These are phyloP conservation scores for Canna indica DNA, from an alignment of 176 grass and related monocot species.

Conservation along the genomic window DNA sequence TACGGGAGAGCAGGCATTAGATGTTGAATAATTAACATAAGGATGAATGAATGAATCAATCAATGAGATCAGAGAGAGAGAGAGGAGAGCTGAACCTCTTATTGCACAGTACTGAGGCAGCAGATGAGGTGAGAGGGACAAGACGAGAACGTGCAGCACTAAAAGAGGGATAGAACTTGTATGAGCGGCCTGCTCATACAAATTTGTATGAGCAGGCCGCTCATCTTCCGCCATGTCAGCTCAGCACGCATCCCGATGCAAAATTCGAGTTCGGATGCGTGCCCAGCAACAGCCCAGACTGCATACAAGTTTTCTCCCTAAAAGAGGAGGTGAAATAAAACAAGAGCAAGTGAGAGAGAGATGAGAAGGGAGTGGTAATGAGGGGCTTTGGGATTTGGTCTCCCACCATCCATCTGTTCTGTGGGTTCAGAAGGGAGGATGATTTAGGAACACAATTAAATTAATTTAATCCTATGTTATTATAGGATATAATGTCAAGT, in stretches of 20 bases:
- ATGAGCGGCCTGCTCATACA: too few species aligned
- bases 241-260: too few species aligned
- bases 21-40: neutral
- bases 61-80: neutral
- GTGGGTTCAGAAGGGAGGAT: neutral
- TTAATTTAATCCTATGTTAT: too few species aligned
- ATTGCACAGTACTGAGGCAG: neutral
- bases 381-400: neutral
- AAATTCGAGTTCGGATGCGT: too few species aligned
- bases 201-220: too few species aligned
- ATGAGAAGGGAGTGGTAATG: neutral
- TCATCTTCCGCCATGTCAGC: too few species aligned
- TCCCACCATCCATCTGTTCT: conserved; percentile 3
- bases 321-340: neutral
- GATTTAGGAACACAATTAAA: neutral
- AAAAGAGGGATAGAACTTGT: too few species aligned
- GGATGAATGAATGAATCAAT: neutral
- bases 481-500: too few species aligned
- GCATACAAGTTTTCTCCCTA: too few species aligned
- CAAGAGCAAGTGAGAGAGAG: neutral
- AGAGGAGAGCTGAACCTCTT: neutral
- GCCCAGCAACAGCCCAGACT: too few species aligned
- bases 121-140: conserved; percentile 3
- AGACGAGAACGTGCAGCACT: conserved; percentile 3
- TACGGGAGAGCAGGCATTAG: neutral